phyloP scores from a whole-genome alignment of 2,329 filamentous ascomycete genomes.

The Epichloe brachyelytri region DNA sequence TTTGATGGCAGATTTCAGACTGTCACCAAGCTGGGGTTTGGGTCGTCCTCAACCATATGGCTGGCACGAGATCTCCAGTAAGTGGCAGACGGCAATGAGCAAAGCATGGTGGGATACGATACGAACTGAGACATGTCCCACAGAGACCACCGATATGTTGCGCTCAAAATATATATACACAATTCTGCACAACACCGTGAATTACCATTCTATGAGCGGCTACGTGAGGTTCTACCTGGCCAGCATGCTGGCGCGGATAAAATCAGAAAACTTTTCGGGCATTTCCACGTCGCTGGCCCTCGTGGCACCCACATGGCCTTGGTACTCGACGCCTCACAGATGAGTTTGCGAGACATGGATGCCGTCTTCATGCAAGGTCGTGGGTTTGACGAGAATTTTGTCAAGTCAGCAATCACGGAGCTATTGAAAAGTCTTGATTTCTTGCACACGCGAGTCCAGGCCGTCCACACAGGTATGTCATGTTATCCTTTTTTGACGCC shows the following conservation, averaged over 20 bases:
- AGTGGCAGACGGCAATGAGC: not conserved
- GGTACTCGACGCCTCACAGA: not conserved
- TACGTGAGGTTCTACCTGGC: not conserved
- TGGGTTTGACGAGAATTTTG: not conserved
- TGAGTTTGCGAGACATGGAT: not conserved
- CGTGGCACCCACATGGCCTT: not conserved
- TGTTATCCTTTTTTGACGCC: no score
- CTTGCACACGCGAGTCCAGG: not conserved
- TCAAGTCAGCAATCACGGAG: not conserved
- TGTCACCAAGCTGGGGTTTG: slow-evolving; percentile 28
- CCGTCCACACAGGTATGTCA: not conserved
- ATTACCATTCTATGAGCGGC: not conserved
- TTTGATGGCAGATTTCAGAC: slow-evolving; percentile 23
- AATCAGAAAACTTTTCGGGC: not conserved
- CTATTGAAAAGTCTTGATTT: not conserved
- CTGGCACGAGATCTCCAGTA: slow-evolving; percentile 24
- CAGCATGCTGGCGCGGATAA: not conserved
- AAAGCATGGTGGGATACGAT: no score
- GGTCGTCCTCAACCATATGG: slow-evolving; percentile 29
- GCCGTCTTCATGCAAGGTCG: fast-evolving
- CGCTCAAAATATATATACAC: not conserved
- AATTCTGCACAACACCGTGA: not conserved
- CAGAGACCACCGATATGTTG: not conserved
- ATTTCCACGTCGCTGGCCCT: not conserved
- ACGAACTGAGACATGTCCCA: not conserved